Evolutionary conservation across 169 alveolate species (phyloP), one percentile per base, ranked within the genome.

Genomic region (Cryptosporidium sp.): DNA sequence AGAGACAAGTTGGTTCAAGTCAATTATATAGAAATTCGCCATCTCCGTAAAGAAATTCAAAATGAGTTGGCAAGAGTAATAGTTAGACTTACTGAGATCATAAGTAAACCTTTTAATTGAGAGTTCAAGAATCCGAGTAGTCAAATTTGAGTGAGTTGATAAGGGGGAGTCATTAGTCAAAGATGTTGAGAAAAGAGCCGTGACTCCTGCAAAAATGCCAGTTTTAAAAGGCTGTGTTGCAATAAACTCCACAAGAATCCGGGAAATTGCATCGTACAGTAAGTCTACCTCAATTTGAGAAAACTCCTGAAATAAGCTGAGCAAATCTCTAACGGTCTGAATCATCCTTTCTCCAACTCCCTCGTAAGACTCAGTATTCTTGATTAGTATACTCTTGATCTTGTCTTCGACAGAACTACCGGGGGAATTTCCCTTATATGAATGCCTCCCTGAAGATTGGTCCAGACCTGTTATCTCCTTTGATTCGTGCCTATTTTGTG

Each of bases 121-220:
- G 14, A 50, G 50, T 6, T 80, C 68, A 61, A 80, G 18, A 18
- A 80, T 80, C 62, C 68, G 12, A 33, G 26, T 62, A 12, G 89
- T 37, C 3, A 80, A 39, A 16, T 80, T 48, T 29, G 75, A 59
- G 16, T 67, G 35, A 8, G 12, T 45, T 80, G 68, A 43, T 29
- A 80, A 26, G 1, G 89, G 89, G 5, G 67, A 59, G 18, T n/a
- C 80, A 21, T 59, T 48, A 69, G 59, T 65, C 29, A 80, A 62
- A 43, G 89, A 80, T 62, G 89, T 80, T 62, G 89, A 80, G 75
- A 80, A 41, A 21, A 80, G 37, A 23, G 89, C 62, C n/a, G 89
- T 80, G 31, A 80, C 59, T 39, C 89, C 89, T 33, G 89, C 89
- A 65, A 62, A 80, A 8, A 80, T 80, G 18, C 89, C 89, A 6